Evolutionary conservation across 2,329 filamentous ascomycete genomes (phyloP).

Genomic region (Chrysosporium keratinophilum): DNA sequence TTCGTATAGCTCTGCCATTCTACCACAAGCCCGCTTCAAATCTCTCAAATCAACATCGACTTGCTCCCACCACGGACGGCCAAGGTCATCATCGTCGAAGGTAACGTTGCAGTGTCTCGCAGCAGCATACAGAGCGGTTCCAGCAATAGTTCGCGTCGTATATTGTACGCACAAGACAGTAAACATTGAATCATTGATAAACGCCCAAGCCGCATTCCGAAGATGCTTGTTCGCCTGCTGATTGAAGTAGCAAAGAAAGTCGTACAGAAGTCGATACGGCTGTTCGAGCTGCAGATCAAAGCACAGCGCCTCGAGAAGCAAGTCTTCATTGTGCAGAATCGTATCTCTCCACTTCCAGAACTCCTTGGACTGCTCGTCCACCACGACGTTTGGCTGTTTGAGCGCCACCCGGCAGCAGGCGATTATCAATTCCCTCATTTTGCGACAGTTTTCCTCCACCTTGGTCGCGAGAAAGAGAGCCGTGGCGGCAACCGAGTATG

Average conservation of each 20-base stretch:
- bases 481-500: slow-evolving; percentile 88
- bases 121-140: slow-evolving; percentile 77
- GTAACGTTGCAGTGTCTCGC: slow-evolving; percentile 61
- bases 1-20: slow-evolving; percentile 54
- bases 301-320: slow-evolving; percentile 81
- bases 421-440: slow-evolving; percentile 89
- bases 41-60: slow-evolving; percentile 60
- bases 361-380: slow-evolving; percentile 95
- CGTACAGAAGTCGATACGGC: slow-evolving; percentile 74
- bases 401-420: slow-evolving; percentile 89
- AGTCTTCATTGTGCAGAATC: slow-evolving; percentile 82
- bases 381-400: slow-evolving; percentile 78
- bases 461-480: slow-evolving; percentile 91
- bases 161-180: slow-evolving; percentile 77
- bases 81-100: slow-evolving; percentile 63
- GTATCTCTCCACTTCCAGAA: slow-evolving; percentile 97
- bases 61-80: slow-evolving; percentile 77
- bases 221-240: slow-evolving; percentile 70
- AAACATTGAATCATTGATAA: slow-evolving; percentile 80
- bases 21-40: slow-evolving; percentile 61
- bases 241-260: slow-evolving; percentile 62
- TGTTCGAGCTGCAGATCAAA: slow-evolving; percentile 89
- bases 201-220: slow-evolving; percentile 82
- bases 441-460: slow-evolving; percentile 91
- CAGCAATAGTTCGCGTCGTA: slow-evolving; percentile 68